Conservation (phyloP, 257 asterid species). For the Solanum tarijense region DNA sequence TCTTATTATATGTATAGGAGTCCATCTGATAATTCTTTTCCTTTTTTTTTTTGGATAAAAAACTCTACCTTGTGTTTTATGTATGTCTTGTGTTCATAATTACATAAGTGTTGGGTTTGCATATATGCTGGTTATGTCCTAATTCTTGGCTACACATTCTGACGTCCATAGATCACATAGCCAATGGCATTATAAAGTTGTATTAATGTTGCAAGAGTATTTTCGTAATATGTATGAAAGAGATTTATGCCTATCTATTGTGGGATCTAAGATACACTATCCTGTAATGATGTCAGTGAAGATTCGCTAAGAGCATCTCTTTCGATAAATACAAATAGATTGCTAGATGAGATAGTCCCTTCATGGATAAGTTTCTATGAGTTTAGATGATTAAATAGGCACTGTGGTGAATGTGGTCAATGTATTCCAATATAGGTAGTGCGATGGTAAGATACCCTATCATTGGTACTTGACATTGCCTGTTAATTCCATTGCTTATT, state of each 20-base stretch:
- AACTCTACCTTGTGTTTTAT: background rate
- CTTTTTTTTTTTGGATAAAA: background rate
- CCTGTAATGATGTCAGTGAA: background rate
- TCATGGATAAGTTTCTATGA: background rate
- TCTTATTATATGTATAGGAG: background rate
- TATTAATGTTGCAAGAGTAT: background rate
- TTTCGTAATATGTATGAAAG: background rate
- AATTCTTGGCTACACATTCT: background rate
- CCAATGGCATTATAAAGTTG: background rate
- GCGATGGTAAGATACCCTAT: background rate
- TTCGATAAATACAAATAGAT: background rate
- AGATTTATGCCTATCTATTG: background rate
- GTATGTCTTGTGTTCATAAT: background rate
- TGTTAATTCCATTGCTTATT: background rate
- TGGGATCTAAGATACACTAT: background rate
- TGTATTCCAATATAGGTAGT: background rate
- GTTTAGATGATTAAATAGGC: background rate
- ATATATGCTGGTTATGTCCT: background rate
- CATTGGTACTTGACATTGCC: background rate
- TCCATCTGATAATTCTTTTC: background rate
- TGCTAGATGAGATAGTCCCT: background rate
- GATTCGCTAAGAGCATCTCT: background rate
- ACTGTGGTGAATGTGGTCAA: background rate
- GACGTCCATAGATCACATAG: background rate
- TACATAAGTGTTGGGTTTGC: background rate